Conservation (phyloP, 148 eudicot species). For the Rhododendron vialii region DNA sequence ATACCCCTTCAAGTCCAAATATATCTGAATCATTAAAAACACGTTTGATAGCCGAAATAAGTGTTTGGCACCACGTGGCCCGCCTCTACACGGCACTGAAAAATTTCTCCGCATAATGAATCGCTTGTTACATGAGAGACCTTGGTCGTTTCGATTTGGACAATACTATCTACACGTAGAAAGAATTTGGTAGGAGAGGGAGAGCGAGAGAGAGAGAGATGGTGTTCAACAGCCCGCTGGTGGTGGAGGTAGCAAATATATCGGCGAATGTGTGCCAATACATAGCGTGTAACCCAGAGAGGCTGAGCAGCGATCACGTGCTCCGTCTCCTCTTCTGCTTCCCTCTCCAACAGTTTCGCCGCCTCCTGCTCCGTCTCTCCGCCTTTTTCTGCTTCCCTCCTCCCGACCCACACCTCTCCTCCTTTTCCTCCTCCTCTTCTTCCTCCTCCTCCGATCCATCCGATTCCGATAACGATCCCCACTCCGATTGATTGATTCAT, state of each 20-base stretch:
- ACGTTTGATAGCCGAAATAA: no score
- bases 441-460: conserved; percentile 19
- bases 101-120: no score
- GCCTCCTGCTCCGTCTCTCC: conserved; percentile 57
- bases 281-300: conserved; percentile 80
- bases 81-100: no score
- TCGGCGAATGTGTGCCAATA: conserved; percentile 77
- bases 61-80: no score
- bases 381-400: conserved; percentile 63
- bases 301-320: conserved; percentile 55
- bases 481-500: conserved; percentile 25
- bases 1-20: no score
- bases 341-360: conserved; percentile 71
- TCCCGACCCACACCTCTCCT: conserved; percentile 20
- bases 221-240: conserved; percentile 73
- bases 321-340: conserved; percentile 71
- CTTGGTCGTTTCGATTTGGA: no score
- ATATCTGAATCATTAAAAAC: no score
- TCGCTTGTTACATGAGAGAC: no score
- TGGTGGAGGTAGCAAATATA: conserved; percentile 55
- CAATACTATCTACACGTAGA: not conserved
- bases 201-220: conserved; percentile 20
- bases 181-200: not conserved
- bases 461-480: conserved; percentile 18
- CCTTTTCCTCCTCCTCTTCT: conserved; percentile 24